Evolutionary conservation across 768 basidiomycete genomes (phyloP).

Genomic region (Pleurotus citrinopileatus): DNA sequence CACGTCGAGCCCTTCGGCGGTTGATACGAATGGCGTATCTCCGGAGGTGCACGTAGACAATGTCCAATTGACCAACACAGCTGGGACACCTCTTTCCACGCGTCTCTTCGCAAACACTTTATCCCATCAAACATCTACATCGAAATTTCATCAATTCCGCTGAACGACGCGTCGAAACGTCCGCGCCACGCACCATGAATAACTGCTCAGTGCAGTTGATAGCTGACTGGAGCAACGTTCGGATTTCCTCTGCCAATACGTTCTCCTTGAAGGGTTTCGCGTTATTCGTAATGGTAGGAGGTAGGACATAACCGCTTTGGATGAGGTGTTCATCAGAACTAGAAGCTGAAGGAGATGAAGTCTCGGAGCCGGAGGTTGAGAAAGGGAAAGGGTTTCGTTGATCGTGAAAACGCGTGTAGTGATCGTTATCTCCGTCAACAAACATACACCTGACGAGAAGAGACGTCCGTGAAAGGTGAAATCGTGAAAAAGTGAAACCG

Average conservation of each 20-base stretch:
- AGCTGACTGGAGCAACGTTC: not conserved
- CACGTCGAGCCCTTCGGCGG: slow-evolving; percentile 16
- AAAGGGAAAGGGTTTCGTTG: not conserved
- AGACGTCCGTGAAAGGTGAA: not conserved
- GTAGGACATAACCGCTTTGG: not conserved
- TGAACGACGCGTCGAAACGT: not conserved
- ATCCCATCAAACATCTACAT: not conserved
- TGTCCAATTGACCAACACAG: not conserved
- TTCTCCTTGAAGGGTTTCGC: not conserved
- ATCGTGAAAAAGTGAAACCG: not conserved
- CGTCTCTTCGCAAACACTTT: not conserved
- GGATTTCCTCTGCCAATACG: not conserved
- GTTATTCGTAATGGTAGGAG: not conserved
- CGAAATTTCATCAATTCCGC: not conserved
- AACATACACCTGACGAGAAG: not conserved
- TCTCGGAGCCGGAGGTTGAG: not conserved
- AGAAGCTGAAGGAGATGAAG: not conserved
- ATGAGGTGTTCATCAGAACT: not conserved
- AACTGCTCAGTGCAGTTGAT: not conserved
- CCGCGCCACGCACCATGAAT: not conserved
- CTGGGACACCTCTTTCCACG: not conserved
- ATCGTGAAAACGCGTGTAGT: slow-evolving; percentile 5
- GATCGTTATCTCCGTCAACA: not conserved
- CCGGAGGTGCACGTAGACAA: not conserved
- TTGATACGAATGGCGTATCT: slow-evolving; percentile 4